A percentile compares a stretch with the other conserved stretches of the same genome.
phyloP scores from a whole-genome alignment of 352 stramenopile species.

The Phytophthora pisi region DNA sequence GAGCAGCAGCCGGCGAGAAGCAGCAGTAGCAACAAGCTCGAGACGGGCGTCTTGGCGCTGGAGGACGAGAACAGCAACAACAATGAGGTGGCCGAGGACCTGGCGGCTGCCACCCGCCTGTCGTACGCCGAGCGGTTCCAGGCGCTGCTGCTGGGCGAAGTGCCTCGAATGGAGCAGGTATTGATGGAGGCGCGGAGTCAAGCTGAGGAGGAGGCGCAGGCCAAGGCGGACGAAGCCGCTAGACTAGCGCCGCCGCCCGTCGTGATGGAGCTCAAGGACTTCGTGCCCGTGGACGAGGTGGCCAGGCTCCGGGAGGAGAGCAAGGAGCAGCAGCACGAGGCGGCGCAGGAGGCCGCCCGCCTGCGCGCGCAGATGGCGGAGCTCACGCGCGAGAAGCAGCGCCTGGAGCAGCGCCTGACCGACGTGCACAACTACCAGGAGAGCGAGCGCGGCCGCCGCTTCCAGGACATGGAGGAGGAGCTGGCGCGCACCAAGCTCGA shows the following conservation, averaged over 20 bases:
- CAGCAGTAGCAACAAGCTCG: constrained; percentile 7
- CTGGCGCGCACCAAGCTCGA: constrained; percentile 59
- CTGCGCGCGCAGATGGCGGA: constrained; percentile 42
- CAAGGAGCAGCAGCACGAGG: constrained; percentile 43
- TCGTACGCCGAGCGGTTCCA: constrained; percentile 64
- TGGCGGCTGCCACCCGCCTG: constrained; percentile 29
- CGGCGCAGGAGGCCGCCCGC: constrained; percentile 30
- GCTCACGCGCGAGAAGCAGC: constrained; percentile 62
- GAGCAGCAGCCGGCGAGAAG: constrained; percentile 22
- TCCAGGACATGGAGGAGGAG: constrained; percentile 71
- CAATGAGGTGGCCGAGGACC: neutral
- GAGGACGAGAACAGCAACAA: constrained; percentile 30
- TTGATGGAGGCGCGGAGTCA: constrained; percentile 34
- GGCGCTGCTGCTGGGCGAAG: constrained; percentile 50
- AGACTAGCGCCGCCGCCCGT: constrained; percentile 26
- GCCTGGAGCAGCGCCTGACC: constrained; percentile 62
- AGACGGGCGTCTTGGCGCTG: constrained; percentile 29
- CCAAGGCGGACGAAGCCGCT: constrained; percentile 18
- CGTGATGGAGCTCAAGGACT: constrained; percentile 75
- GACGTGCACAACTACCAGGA: constrained; percentile 78
- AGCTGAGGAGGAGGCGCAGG: constrained; percentile 30
- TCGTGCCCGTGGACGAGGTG: constrained; percentile 66
- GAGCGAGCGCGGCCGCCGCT: constrained; percentile 63
- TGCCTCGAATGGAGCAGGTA: constrained; percentile 47
- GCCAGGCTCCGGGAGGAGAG: constrained; percentile 50